Percentiles rank a stretch among this genome's conserved stretches.
These are phyloP conservation scores for Teunomyces gatunensis DNA, from an alignment of 805 yeast species.

Conservation along the genomic window DNA sequence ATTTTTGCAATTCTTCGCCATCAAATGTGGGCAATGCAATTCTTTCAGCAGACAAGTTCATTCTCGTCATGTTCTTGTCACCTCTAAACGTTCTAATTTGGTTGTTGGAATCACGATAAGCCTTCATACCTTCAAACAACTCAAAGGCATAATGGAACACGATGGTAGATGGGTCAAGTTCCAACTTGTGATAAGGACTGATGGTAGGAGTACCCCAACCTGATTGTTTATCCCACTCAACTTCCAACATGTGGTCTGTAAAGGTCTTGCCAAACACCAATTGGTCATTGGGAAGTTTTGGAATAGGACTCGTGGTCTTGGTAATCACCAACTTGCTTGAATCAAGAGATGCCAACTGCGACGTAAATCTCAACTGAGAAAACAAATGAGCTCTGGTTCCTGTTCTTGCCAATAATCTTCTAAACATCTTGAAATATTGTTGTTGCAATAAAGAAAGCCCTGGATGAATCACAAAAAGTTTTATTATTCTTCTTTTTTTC, in stretches of 20 bases:
- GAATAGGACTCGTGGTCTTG: slow-evolving; percentile 37
- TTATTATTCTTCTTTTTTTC: neutral
- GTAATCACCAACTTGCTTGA: slow-evolving; percentile 35
- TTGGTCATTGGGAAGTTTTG: slow-evolving; percentile 36
- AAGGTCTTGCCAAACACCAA: slow-evolving; percentile 51
- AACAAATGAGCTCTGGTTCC: slow-evolving; percentile 3
- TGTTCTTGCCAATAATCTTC: slow-evolving; percentile 1
- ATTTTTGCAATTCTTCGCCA: slow-evolving; percentile 67
- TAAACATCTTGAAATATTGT: neutral
- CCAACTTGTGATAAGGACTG: slow-evolving; percentile 74
- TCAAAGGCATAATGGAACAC: slow-evolving; percentile 96
- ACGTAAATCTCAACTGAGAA: slow-evolving; percentile 6
- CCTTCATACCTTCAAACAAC: slow-evolving; percentile 94
- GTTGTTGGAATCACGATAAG: slow-evolving; percentile 59
- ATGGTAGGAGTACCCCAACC: slow-evolving; percentile 94
- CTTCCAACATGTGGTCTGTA: slow-evolving; percentile 85
- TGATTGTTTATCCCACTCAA: slow-evolving; percentile 70
- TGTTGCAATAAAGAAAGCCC: too few species aligned
- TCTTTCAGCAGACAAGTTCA: slow-evolving; percentile 86
- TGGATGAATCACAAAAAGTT: neutral
- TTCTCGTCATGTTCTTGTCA: slow-evolving; percentile 85
- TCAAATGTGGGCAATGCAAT: slow-evolving; percentile 88
- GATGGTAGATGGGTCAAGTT: slow-evolving; percentile 81
- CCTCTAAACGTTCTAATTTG: slow-evolving; percentile 80
- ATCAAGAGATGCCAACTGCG: slow-evolving; percentile 30